Base-by-base conservation (phyloP, 2,329 filamentous ascomycete species). In the Apiospora hydei region DNA sequence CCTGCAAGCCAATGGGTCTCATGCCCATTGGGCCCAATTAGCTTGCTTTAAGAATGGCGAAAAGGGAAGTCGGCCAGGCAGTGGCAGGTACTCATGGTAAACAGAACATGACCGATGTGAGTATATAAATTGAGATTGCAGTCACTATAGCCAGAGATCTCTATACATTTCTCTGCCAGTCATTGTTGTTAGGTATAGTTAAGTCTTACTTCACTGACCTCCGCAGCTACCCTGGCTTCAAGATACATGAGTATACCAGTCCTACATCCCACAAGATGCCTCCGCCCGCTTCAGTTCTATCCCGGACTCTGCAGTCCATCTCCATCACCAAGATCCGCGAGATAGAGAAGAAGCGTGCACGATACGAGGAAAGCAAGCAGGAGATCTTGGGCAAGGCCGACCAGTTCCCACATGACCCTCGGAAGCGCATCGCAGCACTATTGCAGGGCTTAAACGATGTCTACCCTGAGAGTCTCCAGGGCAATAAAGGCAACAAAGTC, bases 341-440 rank as follows among this genome's bases (percentile, higher is more conserved):
- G n/a, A 67, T 46, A 26, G 64, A 67, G 21, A 43, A 67, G 38
- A 16, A 61, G 53, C 53, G 30, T 34, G 53, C 30, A 7, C 53
- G 53, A 38, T 61, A 61, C 38, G 73, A 76, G 61, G 71, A 70
- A 34, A 47, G 49, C 47, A 76, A 76, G 38, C 71, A 73, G 4
- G 64, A 68, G 5, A 44, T 75, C 18, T 69, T 76, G 1, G 47
- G 57, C 11, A 67, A 70, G 10, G 71, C 71, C 10, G 71, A 69
- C 3, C 34, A 70, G 51, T 70, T 73, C 67, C 70, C 73, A 3
- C 24, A 70, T 30, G 24, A 73, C 38, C 70, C 72, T 11, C 72
- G 66, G 38, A 61, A 72, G 49, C 69, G 75, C 51, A 74, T 76
- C 41, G 47, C 67, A 7, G 46, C 69, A 26, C 72, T 76, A 5